Evolutionary conservation across 2,329 filamentous ascomycete genomes (phyloP).

Genomic region (Alternaria burnsii): DNA sequence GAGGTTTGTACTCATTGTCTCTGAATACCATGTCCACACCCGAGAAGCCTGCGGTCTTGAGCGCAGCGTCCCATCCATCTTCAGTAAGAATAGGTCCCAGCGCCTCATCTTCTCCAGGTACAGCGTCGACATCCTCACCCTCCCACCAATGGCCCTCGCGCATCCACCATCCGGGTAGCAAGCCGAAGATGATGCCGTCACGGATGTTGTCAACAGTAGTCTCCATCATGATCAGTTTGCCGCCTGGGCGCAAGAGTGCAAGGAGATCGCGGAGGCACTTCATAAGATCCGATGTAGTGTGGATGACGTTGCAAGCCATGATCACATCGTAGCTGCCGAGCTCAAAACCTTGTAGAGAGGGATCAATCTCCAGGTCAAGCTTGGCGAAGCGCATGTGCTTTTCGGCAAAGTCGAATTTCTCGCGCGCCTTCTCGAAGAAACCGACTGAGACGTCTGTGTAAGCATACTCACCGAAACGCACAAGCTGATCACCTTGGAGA

Average conservation of each 20-base stretch:
- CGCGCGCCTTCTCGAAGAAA: conserved; percentile 15
- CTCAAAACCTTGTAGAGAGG: conserved; percentile 18
- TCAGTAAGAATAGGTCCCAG: conserved; percentile 12
- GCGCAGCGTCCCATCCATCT: conserved; percentile 32
- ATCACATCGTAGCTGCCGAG: conserved; percentile 25
- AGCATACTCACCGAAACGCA: conserved; percentile 18
- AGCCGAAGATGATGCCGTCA: conserved; percentile 15
- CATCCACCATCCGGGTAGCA: conserved; percentile 19
- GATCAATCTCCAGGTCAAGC: conserved; percentile 19
- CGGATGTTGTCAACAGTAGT: conserved; percentile 6
- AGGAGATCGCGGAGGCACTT: conserved; percentile 9
- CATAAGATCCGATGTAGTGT: conserved; percentile 20
- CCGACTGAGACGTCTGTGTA: conserved; percentile 17
- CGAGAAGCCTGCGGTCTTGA: conserved; percentile 14
- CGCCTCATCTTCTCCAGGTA: conserved; percentile 9
- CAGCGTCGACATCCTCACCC: conserved; percentile 10
- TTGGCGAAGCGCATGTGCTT: conserved; percentile 16
- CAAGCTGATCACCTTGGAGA: conserved; percentile 11
- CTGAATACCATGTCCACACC: conserved; percentile 16
- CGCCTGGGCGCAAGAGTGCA: conserved; percentile 12
- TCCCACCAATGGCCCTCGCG: conserved; percentile 19
- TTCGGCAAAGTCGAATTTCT: conserved; percentile 9
- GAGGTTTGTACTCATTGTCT: conserved; percentile 12
- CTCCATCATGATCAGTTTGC: conserved; percentile 22
- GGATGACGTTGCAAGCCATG: conserved; percentile 20